A percentile compares a stretch with the other conserved stretches of the same genome.
These are phyloP conservation scores for Cryptococcus floricola DNA, from an alignment of 1,284 basidiomycete species.

Conservation along the genomic window DNA sequence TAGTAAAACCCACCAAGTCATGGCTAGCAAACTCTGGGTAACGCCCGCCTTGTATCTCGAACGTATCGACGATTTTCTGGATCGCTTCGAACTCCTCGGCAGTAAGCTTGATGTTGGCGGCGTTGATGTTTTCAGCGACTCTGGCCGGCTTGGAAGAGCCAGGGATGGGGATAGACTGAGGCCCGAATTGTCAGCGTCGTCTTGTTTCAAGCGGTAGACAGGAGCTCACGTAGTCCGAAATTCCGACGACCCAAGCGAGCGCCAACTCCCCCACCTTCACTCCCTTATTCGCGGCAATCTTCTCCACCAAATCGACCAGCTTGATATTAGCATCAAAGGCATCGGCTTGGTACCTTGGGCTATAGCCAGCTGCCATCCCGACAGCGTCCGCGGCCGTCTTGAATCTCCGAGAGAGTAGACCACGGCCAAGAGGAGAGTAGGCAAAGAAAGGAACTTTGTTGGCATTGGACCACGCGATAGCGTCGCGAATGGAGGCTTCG, in stretches of 20 bases:
- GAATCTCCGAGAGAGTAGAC: slow-evolving; percentile 58
- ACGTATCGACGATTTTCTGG: slow-evolving; percentile 46
- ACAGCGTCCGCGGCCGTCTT: slow-evolving; percentile 54
- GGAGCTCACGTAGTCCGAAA: slow-evolving; percentile 50
- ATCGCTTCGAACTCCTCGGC: slow-evolving; percentile 46
- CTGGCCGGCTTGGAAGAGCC: slow-evolving; percentile 54
- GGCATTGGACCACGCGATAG: slow-evolving; percentile 49
- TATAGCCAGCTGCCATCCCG: slow-evolving; percentile 30
- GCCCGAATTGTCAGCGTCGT: background rate
- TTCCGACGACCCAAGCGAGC: slow-evolving; percentile 59
- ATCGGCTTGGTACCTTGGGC: slow-evolving; percentile 48
- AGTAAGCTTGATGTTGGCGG: slow-evolving; percentile 52
- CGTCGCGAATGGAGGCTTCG: slow-evolving; percentile 51
- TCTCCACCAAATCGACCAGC: slow-evolving; percentile 54
- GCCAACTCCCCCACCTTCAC: slow-evolving; percentile 59
- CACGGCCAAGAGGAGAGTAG: slow-evolving; percentile 61
- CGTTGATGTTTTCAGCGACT: slow-evolving; percentile 53
- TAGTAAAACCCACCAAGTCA: slow-evolving; percentile 10
- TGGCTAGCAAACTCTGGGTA: slow-evolving; percentile 21
- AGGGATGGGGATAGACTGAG: slow-evolving; percentile 56
- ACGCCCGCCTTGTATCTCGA: slow-evolving; percentile 31
- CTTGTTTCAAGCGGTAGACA: background rate
- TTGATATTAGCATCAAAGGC: slow-evolving; percentile 58
- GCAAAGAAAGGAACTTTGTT: slow-evolving; percentile 56
- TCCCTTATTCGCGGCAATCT: slow-evolving; percentile 54